These are phyloP conservation scores for Termitomyces sp. DNA, from an alignment of 768 basidiomycete genomes.

Conservation along the genomic window DNA sequence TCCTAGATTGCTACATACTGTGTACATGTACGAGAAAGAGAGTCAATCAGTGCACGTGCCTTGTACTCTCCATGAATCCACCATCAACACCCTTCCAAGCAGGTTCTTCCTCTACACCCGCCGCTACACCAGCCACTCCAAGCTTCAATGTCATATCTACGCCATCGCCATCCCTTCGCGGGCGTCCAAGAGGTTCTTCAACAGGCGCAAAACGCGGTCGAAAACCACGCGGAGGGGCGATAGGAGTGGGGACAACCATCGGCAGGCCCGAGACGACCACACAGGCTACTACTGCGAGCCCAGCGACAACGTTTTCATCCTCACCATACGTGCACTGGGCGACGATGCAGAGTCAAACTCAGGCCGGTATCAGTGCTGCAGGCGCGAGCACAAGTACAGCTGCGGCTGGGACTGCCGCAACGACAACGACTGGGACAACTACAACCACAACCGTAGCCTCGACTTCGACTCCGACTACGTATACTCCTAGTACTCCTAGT, in stretches of 20 bases:
- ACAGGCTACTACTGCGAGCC: background rate
- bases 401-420: background rate
- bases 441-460: background rate
- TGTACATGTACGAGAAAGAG: too few species aligned
- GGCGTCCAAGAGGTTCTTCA: slow-evolving; percentile 26
- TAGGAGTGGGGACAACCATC: slow-evolving; percentile 9
- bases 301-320: background rate
- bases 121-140: background rate
- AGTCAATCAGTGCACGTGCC: too few species aligned
- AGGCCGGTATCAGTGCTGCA: background rate
- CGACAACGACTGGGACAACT: background rate
- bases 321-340: slow-evolving; percentile 10
- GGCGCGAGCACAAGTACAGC: background rate
- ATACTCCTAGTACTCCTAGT: background rate
- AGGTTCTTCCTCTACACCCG: background rate
- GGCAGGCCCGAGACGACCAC: slow-evolving; percentile 1
- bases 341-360: background rate
- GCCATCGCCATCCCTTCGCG: slow-evolving; percentile 18
- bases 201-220: slow-evolving; percentile 42
- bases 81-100: slow-evolving; percentile 7
- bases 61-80: slow-evolving; percentile 12
- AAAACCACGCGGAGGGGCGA: slow-evolving; percentile 39
- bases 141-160: slow-evolving; percentile 1
- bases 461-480: background rate
- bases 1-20: too few species aligned